A percentile compares a stretch with the other conserved stretches of the same genome.
Evolutionary conservation across 1,284 basidiomycete genomes (phyloP).

Genomic region (Coniophora puteana): DNA sequence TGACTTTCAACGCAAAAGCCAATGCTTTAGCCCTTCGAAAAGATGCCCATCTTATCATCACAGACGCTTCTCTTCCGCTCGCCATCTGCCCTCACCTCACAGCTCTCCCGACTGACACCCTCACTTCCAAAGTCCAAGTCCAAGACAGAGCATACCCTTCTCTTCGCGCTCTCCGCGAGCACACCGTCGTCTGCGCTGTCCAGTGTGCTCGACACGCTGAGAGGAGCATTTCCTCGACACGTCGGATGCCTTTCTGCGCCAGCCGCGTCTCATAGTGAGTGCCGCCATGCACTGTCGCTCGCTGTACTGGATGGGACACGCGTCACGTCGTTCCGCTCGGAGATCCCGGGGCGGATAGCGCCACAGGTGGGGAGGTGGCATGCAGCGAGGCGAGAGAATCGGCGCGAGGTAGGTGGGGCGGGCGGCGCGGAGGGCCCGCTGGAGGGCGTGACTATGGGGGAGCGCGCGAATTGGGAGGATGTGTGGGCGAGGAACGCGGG

Average conservation of each 20-base stretch:
- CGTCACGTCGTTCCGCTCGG: conserved; percentile 52
- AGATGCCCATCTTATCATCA: too few relatives aligned
- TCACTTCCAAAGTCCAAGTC: too few relatives aligned
- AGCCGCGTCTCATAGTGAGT: conserved; percentile 22
- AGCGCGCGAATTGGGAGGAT: conserved; percentile 45
- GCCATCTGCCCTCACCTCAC: too few relatives aligned
- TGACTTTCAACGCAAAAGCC: too few relatives aligned
- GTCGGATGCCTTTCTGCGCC: conserved; percentile 60
- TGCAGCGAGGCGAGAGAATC: conserved; percentile 34
- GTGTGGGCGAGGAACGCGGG: conserved; percentile 38
- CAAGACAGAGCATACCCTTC: conserved; percentile 32
- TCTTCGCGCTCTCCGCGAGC: conserved; percentile 52
- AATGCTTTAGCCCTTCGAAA: too few relatives aligned
- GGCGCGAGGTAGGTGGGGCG: background rate
- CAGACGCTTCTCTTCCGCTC: too few relatives aligned
- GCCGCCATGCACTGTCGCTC: conserved; percentile 46
- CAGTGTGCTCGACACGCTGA: conserved; percentile 40
- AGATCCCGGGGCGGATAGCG: conserved; percentile 50
- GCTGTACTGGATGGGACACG: conserved; percentile 35
- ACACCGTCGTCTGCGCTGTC: conserved; percentile 45
- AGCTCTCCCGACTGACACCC: too few relatives aligned
- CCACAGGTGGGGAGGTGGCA: conserved; percentile 69
- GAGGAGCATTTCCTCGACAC: conserved; percentile 35
- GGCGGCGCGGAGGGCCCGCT: conserved; percentile 16
- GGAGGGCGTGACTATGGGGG: conserved; percentile 12